Evolutionary conservation across 148 eudicot genomes (phyloP), one percentile per base, ranked within the genome.

Genomic region (Persicaria tinctoria): DNA sequence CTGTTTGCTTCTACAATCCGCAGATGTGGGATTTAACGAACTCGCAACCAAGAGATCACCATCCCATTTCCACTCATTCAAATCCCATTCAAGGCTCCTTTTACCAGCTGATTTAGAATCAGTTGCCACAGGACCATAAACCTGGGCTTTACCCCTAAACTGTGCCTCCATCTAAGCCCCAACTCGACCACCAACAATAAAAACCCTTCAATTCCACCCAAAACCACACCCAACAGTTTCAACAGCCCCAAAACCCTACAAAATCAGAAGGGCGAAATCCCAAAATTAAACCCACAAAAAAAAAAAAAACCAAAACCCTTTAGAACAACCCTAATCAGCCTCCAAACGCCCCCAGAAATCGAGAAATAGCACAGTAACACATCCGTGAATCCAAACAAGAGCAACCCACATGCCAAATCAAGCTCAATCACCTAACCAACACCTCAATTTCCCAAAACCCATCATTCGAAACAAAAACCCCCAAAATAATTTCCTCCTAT

Each of bases 1-100:
- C 78, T 89, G 97, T 80, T 80, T 84, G 79, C 83, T 80, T 71
- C 84, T 80, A 76, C 90, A 87, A 83, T 89, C 90, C 1, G 84
- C 82, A 14, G 89, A 78, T 2, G 66, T 68, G 6, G 88, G 54
- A 80, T 84, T 87, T 54, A 86, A 78, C 0, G 90, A 89, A 70
- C 80, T 80, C 20, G 96, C 98, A 14, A 79, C 76, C 70, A 88
- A 86, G 74, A 82, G 77, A 88, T 90, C 86, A 45, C 96, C 87
- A 83, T 94, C 97, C 98, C 98, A 94, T 79, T 80, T 90, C 97
- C 98, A 94, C 74, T 94, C 90, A 83, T 90, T 91, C 78, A 91
- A 89, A 83, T 91, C 96, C 98, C 98, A 94, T 77, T 94, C 98
- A 62, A 86, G 74, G 66, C 72, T 80, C 84, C 78, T 90, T 82